Evolutionary conservation across 805 yeast genomes (phyloP).

Genomic region (Jamesozyma jinghongensis): DNA sequence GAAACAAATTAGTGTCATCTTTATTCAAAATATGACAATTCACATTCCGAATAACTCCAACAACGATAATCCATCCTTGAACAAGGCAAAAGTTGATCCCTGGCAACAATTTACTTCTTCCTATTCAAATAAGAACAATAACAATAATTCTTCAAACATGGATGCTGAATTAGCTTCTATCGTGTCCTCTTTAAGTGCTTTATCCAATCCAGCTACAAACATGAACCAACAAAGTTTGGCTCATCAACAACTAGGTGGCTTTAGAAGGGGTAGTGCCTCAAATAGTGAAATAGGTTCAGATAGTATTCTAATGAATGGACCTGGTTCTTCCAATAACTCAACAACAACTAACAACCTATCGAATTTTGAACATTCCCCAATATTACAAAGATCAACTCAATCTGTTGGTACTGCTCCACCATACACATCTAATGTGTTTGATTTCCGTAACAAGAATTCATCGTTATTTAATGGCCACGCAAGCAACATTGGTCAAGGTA

Average conservation of each 20-base stretch:
- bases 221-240: slow-evolving; percentile 1
- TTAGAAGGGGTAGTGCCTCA: slow-evolving; percentile 26
- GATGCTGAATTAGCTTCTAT: slow-evolving; percentile 30
- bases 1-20: too few species aligned
- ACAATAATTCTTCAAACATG: slow-evolving; percentile 11
- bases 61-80: neutral
- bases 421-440: slow-evolving; percentile 8
- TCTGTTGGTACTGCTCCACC: slow-evolving; percentile 29
- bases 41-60: neutral
- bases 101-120: neutral
- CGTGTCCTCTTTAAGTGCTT: slow-evolving; percentile 31
- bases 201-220: slow-evolving; percentile 16
- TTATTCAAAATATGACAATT: too few species aligned
- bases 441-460: slow-evolving; percentile 2
- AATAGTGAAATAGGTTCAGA: slow-evolving; percentile 20
- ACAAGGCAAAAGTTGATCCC: neutral
- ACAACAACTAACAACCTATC: slow-evolving; percentile 1
- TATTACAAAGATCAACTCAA: slow-evolving; percentile 21
- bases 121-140: neutral
- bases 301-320: slow-evolving; percentile 7
- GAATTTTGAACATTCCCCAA: slow-evolving; percentile 11
- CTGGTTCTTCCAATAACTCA: neutral
- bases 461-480: neutral
- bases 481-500: slow-evolving; percentile 3
- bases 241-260: slow-evolving; percentile 23